Conservation (phyloP, 805 yeast species). For the Metschnikowia gruessii region DNA sequence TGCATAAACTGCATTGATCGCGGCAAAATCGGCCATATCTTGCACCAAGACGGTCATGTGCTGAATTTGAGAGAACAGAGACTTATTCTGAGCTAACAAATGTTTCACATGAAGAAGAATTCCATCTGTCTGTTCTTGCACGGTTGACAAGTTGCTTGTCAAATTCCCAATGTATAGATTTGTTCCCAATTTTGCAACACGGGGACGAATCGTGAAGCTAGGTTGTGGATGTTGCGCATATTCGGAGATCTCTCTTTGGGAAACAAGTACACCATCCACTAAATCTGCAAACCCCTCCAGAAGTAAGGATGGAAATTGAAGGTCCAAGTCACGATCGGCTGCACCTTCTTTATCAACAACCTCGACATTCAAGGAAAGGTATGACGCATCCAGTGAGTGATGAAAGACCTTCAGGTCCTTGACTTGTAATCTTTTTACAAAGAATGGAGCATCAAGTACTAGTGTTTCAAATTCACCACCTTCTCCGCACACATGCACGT, state of each 20-base stretch:
- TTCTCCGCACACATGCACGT: slow-evolving; percentile 95
- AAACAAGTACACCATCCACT: slow-evolving; percentile 1
- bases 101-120: slow-evolving; percentile 46
- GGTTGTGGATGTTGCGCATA: not conserved
- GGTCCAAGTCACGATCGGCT: not conserved
- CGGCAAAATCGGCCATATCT: slow-evolving; percentile 62
- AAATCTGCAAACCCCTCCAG: not conserved
- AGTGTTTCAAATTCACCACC: slow-evolving; percentile 98
- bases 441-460: slow-evolving; percentile 88
- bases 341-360: slow-evolving; percentile 36
- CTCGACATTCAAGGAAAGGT: slow-evolving; percentile 54
- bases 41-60: slow-evolving; percentile 58
- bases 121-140: slow-evolving; percentile 43
- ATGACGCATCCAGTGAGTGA: slow-evolving; percentile 69
- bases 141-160: slow-evolving; percentile 16
- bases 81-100: slow-evolving; percentile 27
- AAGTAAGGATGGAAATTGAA: slow-evolving; percentile 6
- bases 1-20: slow-evolving; percentile 61
- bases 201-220: not conserved
- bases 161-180: slow-evolving; percentile 32
- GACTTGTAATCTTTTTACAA: slow-evolving; percentile 49
- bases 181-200: slow-evolving; percentile 4
- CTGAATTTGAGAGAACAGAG: slow-evolving; percentile 49
- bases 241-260: not conserved
- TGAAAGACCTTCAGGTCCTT: slow-evolving; percentile 38